Evolutionary conservation across 805 yeast genomes (phyloP).

Genomic region (Dipodascopsis uninucleata): DNA sequence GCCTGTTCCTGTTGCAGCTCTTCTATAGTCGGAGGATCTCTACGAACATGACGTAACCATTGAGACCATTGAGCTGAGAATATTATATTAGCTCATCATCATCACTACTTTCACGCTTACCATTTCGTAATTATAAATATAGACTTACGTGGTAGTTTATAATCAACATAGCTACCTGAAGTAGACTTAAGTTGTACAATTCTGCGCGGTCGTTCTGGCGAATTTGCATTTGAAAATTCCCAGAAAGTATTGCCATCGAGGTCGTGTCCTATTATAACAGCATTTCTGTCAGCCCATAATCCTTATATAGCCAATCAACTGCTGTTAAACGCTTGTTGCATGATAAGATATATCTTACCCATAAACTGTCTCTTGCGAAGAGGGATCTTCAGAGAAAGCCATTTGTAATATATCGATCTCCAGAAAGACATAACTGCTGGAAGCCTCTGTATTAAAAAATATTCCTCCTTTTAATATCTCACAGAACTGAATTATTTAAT

Average conservation of each 20-base stretch:
- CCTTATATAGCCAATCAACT: background rate
- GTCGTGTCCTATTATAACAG: constrained; percentile 54
- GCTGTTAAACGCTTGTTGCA: background rate
- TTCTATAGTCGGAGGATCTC: constrained; percentile 54
- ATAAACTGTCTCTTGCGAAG: constrained; percentile 19
- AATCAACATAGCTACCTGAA: constrained; percentile 52
- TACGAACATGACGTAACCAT: constrained; percentile 69
- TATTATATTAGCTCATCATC: constrained; percentile 20
- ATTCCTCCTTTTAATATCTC: no score
- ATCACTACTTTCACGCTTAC: no score
- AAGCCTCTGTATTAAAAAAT: no score
- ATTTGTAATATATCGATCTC: constrained; percentile 5
- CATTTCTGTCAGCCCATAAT: background rate
- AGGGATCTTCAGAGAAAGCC: constrained; percentile 1
- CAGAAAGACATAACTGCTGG: background rate
- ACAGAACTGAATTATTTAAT: no score
- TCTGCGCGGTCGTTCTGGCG: constrained; percentile 53
- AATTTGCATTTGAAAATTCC: constrained; percentile 63
- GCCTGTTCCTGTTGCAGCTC: constrained; percentile 59
- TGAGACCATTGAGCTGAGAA: constrained; percentile 64
- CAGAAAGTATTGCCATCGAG: constrained; percentile 82
- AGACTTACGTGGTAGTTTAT: constrained; percentile 46
- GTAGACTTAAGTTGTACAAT: constrained; percentile 55
- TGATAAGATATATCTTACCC: constrained; percentile 12
- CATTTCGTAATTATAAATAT: constrained; percentile 46